Base-by-base conservation (phyloP, 345 rosid species). In the Salix viminalis region DNA sequence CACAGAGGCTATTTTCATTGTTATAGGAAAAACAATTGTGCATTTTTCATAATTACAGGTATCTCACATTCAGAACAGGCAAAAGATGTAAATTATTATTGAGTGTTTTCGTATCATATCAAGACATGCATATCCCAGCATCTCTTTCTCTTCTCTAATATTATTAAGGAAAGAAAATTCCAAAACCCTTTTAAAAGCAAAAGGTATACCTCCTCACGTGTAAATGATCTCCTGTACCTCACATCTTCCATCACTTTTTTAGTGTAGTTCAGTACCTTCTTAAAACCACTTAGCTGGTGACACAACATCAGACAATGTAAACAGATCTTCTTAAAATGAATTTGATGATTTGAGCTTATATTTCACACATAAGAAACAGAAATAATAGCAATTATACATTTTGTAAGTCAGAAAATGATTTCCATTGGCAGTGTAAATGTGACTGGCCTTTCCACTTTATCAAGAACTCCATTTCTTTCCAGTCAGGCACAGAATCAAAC, bases 381-480 rank as follows among this genome's bases (percentile, higher is more conserved):
- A 6, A 70, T 30, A 65, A 37, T 34, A 7, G 67, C 37, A 71
- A 66, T 39, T 90, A 75, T 90, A 96, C 99, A 90, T 90, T 90
- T 86, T 96, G 99, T 72, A 96, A 81, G 71, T 96, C 94, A 56
- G 84, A 74, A 74, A 92, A 81, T 39, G 94, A 83, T 83, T 94
- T 96, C 99, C 99, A 96, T 85, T 90, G 97, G 80, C 97, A 96
- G 75, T 96, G 99, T 84, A 96, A 86, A 80, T 96, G 99, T 32
- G 99, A 96, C 89, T 91, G 98, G 84, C 98, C 98, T 83, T 96
- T 96, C 99, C 98, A 96, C 87, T 96, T 96, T 75, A 96, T 93
- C 80, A 94, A 82, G 84, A 94, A 94, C 83, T 94, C 99, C 86
- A 92, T 89, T 50, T 91, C 90, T 79, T 90, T 87, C 98, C 97